phyloP scores from a whole-genome alignment of 2,329 filamentous ascomycete species.

The Coleophoma eucalyptorum region DNA sequence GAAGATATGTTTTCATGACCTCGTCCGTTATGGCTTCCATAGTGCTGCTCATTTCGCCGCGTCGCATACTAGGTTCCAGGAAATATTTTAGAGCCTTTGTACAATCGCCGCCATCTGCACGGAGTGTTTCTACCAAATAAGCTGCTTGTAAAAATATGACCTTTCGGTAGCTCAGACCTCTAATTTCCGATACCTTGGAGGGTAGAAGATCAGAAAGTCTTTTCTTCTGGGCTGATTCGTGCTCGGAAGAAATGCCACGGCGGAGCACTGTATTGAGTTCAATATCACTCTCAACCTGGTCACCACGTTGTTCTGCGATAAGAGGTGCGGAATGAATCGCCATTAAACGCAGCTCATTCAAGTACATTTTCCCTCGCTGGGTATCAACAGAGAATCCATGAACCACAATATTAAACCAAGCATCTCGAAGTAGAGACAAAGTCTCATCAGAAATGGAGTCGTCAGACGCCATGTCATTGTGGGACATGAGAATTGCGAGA shows the following conservation, averaged over 20 bases:
- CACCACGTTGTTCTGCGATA: conserved; percentile 82
- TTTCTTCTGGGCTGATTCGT: conserved; percentile 77
- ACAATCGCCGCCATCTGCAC: conserved; percentile 84
- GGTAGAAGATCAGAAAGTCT: conserved; percentile 72
- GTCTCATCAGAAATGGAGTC: conserved; percentile 59
- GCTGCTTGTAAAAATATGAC: conserved; percentile 89
- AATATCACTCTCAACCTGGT: conserved; percentile 92
- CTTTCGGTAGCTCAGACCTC: conserved; percentile 80
- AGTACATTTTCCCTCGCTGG: conserved; percentile 66
- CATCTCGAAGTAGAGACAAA: conserved; percentile 75
- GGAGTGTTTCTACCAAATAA: conserved; percentile 82
- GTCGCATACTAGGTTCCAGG: conserved; percentile 80
- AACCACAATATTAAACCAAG: conserved; percentile 97
- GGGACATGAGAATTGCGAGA: conserved; percentile 78
- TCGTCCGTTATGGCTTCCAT: conserved; percentile 64
- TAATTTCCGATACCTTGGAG: conserved; percentile 73
- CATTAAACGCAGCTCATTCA: conserved; percentile 76
- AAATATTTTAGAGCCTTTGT: conserved; percentile 90
- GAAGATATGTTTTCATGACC: conserved; percentile 76
- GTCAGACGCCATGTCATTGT: conserved; percentile 48
- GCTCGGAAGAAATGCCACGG: conserved; percentile 76
- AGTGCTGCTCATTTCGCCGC: conserved; percentile 56
- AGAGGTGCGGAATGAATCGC: conserved; percentile 84
- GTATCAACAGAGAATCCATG: conserved; percentile 83
- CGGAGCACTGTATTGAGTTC: conserved; percentile 92